Conservation (phyloP, 2,329 filamentous ascomycete genomes). For the Cyphellophora europaea region DNA sequence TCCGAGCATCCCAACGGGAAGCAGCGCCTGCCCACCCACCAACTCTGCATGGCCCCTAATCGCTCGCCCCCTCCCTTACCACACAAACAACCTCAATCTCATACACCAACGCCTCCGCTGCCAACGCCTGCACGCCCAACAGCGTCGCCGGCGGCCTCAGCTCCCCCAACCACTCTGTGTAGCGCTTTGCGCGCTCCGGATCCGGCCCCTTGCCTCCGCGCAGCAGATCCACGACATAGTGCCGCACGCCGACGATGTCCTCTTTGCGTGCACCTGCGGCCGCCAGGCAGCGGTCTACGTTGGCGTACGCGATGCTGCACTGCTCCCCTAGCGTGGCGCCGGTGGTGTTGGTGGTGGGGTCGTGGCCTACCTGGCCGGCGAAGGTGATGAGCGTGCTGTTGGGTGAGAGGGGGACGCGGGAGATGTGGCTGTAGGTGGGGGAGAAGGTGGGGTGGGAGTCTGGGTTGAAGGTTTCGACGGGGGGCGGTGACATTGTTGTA, state of each 20-base stretch:
- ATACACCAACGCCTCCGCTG: slow-evolving; percentile 7
- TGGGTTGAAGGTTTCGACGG: neutral
- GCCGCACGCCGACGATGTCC: slow-evolving; percentile 11
- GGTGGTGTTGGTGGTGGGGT: slow-evolving; percentile 1
- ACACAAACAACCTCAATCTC: slow-evolving; percentile 12
- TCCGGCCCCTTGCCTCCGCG: neutral
- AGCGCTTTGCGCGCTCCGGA: slow-evolving; percentile 5
- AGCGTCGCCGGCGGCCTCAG: slow-evolving; percentile 9
- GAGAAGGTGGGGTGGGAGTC: neutral
- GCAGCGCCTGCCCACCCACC: no score
- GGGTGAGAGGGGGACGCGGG: slow-evolving; percentile 5
- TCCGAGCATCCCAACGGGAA: no score
- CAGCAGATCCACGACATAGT: slow-evolving; percentile 11
- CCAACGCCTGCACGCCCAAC: slow-evolving; percentile 11
- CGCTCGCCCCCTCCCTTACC: slow-evolving; percentile 1
- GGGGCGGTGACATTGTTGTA: neutral
- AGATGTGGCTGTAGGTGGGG: slow-evolving; percentile 11
- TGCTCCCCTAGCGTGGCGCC: slow-evolving; percentile 8
- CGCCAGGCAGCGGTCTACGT: slow-evolving; percentile 11
- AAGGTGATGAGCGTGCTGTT: slow-evolving; percentile 8
- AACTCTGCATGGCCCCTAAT: no score
- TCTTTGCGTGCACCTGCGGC: slow-evolving; percentile 9
- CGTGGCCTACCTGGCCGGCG: slow-evolving; percentile 11
- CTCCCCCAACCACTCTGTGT: slow-evolving; percentile 8
- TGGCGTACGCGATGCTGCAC: slow-evolving; percentile 10